Base-by-base conservation (phyloP, 1,284 basidiomycete genomes). In the Rugosomyces carneus region DNA sequence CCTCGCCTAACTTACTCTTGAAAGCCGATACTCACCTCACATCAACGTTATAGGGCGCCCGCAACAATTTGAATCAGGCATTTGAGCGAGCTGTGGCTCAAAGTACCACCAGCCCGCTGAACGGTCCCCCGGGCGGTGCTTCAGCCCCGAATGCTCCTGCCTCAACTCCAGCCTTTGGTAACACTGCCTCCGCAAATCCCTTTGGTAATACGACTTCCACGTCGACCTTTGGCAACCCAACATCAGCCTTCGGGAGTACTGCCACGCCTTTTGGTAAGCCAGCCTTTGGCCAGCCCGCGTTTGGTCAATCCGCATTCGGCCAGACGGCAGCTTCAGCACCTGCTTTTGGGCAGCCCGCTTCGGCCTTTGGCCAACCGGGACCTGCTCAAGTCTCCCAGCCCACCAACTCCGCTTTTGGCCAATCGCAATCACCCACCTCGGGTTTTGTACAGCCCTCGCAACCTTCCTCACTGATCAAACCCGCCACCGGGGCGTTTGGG, bases 11-110 rank as follows among this genome's bases (percentile, higher is more conserved):
- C 49, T 57, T 15, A 64, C 44, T 49, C 32, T 24, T 10, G 10
- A 5, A 16, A 6, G 40, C 11, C 27, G 27, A 34, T 15, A n/a
- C 31, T 34, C n/a, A 34, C n/a, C 8, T 40, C 37, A 24, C 42
- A n/a, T n/a, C n/a, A n/a, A n/a, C n/a, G 13, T 23, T 18, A 32
- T 38, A 72, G 57, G 77, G 74, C 44, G 80, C 75, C 1, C 67
- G 71, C 13, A 61, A 59, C 15, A 80, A 81, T 51, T 51, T 73
- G 3, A 60, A 60, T 42, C 69, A 76, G 53, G 66, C 72, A 1
- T 77, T 71, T 45, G 71, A 80, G 10, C 72, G 76, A 51, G 82
- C 84, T 1, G 52, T 64, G 13, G 69, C 69, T 48, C 66, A 69
- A 48, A 70, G 63, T 41, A 10, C 20, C 45, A 15, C 29, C 32